Evolutionary conservation across 345 rosid species (phyloP).

Genomic region (Rhodamnia rubescens): DNA sequence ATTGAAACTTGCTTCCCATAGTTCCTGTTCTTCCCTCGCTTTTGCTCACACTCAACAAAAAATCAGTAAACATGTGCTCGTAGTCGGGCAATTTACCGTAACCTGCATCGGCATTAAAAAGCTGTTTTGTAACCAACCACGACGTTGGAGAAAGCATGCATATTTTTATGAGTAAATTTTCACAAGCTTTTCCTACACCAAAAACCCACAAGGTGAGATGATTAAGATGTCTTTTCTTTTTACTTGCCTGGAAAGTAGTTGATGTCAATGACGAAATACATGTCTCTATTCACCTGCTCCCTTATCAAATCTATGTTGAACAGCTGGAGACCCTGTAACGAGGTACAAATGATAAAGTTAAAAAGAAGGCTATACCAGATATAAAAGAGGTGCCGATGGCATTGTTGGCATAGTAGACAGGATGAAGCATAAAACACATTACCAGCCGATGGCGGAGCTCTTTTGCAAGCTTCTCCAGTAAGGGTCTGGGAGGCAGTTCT

Average conservation of each 20-base stretch:
- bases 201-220: neutral
- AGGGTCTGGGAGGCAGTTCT: slow-evolving; percentile 82
- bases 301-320: slow-evolving; percentile 90
- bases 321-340: slow-evolving; percentile 56
- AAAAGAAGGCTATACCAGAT: neutral
- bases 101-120: slow-evolving; percentile 29
- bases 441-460: slow-evolving; percentile 67
- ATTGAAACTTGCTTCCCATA: neutral
- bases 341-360: neutral
- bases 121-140: neutral
- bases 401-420: neutral
- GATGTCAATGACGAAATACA: slow-evolving; percentile 80
- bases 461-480: slow-evolving; percentile 67
- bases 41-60: slow-evolving; percentile 43
- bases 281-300: slow-evolving; percentile 59
- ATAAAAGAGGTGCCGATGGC: neutral
- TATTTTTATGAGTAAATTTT: neutral
- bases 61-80: slow-evolving; percentile 75
- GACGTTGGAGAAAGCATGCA: neutral
- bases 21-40: slow-evolving; percentile 17
- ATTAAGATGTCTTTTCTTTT: neutral
- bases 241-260: slow-evolving; percentile 89
- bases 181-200: neutral
- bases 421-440: neutral
- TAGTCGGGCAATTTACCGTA: slow-evolving; percentile 88